These are phyloP conservation scores for Pseudonitzschia multistriata DNA, from an alignment of 108 stramenopile species.

Conservation along the genomic window DNA sequence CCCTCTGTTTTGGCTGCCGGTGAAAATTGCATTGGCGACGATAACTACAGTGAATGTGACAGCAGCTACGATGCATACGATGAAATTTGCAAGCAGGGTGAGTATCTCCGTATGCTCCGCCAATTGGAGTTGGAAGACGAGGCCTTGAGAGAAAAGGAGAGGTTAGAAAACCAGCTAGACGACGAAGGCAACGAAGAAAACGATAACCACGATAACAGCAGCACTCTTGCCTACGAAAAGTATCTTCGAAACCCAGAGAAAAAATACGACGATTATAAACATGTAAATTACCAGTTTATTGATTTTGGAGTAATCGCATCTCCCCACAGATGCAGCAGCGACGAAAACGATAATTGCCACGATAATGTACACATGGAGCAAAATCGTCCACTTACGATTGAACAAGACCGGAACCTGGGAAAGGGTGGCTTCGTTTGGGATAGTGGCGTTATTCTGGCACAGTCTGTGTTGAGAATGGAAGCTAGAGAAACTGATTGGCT, in stretches of 20 bases:
- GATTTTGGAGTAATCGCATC: slow-evolving; percentile 46
- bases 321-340: neutral
- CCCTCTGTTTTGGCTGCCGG: neutral
- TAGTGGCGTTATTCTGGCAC: slow-evolving; percentile 73
- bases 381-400: slow-evolving; percentile 41
- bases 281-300: slow-evolving; percentile 63
- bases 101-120: slow-evolving; percentile 37
- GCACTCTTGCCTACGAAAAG: slow-evolving; percentile 45
- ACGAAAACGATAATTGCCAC: neutral
- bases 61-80: slow-evolving; percentile 35
- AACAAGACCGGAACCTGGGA: slow-evolving; percentile 68
- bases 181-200: neutral
- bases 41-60: slow-evolving; percentile 5
- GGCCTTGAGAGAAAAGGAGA: slow-evolving; percentile 27
- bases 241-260: slow-evolving; percentile 46
- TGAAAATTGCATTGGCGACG: neutral
- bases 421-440: slow-evolving; percentile 87
- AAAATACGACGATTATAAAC: slow-evolving; percentile 82
- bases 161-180: neutral
- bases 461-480: slow-evolving; percentile 50
- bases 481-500: slow-evolving; percentile 28
- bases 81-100: slow-evolving; percentile 42
- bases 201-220: neutral
- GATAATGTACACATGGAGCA: neutral
- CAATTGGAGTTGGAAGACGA: slow-evolving; percentile 46